Conservation (phyloP, 495 filamentous ascomycete species). For the Recurvomyces mirabilis region DNA sequence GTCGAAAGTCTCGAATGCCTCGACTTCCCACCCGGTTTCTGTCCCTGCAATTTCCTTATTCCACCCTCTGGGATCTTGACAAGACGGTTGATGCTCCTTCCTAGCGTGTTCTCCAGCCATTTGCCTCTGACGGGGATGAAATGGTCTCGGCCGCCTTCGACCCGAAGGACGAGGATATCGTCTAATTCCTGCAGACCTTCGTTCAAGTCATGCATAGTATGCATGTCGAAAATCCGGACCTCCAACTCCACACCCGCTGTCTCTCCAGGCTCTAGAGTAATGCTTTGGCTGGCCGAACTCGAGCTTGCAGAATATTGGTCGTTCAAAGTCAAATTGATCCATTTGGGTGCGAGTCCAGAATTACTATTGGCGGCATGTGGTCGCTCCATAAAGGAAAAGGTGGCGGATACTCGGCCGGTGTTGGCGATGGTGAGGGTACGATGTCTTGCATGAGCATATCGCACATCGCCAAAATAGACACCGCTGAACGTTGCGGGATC, state of each 20-base stretch:
- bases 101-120: conserved; percentile 77
- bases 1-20: conserved; percentile 24
- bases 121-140: conserved; percentile 70
- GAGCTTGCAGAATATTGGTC: conserved; percentile 32
- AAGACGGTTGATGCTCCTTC: conserved; percentile 70
- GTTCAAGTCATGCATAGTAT: conserved; percentile 62
- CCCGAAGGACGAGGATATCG: conserved; percentile 82
- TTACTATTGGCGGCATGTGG: conserved; percentile 31
- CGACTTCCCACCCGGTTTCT: conserved; percentile 36
- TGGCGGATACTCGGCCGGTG: conserved; percentile 67
- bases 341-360: conserved; percentile 39
- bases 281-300: conserved; percentile 22
- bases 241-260: conserved; percentile 57
- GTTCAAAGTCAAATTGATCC: conserved; percentile 58
- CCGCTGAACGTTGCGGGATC: conserved; percentile 34
- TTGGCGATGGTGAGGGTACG: conserved; percentile 77
- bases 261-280: conserved; percentile 71
- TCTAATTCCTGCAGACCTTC: conserved; percentile 53
- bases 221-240: conserved; percentile 48
- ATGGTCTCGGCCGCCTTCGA: conserved; percentile 74
- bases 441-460: conserved; percentile 51
- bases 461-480: conserved; percentile 65
- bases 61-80: conserved; percentile 72
- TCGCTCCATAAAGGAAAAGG: conserved; percentile 61
- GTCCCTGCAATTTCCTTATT: conserved; percentile 44